These are phyloP conservation scores for Murraya koenigii DNA, from an alignment of 345 rosid species.

Conservation along the genomic window DNA sequence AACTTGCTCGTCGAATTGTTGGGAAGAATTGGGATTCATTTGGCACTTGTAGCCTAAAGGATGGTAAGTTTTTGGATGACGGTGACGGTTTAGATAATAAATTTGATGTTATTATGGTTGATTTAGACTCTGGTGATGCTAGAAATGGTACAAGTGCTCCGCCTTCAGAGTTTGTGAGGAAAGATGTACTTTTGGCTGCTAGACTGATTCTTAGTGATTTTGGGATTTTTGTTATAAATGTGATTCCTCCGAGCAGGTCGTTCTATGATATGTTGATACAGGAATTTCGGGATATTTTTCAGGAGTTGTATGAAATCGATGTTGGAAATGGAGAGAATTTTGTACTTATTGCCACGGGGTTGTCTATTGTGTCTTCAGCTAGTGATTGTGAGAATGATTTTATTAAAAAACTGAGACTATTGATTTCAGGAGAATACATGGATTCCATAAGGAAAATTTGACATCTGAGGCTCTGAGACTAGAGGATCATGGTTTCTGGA, in stretches of 20 bases:
- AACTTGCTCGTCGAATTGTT: conserved; percentile 21
- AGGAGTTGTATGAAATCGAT: conserved; percentile 70
- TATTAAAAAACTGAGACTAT: conserved; percentile 26
- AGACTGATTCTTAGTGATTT: conserved; percentile 42
- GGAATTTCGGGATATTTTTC: conserved; percentile 39
- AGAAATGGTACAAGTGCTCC: conserved; percentile 63
- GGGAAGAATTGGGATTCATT: conserved; percentile 8
- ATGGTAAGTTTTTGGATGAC: neutral
- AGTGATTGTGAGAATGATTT: conserved; percentile 30
- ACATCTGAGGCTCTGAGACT: neutral
- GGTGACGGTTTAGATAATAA: conserved; percentile 7
- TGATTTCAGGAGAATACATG: conserved; percentile 36
- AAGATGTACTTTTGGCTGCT: conserved; percentile 48
- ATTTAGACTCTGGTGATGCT: conserved; percentile 61
- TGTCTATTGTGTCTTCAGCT: conserved; percentile 16
- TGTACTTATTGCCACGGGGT: conserved; percentile 50
- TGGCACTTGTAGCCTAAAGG: neutral
- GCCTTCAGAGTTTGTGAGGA: conserved; percentile 54
- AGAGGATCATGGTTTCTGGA: neutral
- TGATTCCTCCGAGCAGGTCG: conserved; percentile 45
- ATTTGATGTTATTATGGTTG: conserved; percentile 83
- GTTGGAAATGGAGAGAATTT: conserved; percentile 66
- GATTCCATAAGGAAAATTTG: conserved; percentile 53
- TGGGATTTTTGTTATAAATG: conserved; percentile 68
- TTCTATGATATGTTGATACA: conserved; percentile 41